Percentiles rank a stretch among this genome's conserved stretches.
These are phyloP conservation scores for Thermomucor indicae-seudaticae DNA, from an alignment of 371 early-diverging fungal genomes.

Conservation along the genomic window DNA sequence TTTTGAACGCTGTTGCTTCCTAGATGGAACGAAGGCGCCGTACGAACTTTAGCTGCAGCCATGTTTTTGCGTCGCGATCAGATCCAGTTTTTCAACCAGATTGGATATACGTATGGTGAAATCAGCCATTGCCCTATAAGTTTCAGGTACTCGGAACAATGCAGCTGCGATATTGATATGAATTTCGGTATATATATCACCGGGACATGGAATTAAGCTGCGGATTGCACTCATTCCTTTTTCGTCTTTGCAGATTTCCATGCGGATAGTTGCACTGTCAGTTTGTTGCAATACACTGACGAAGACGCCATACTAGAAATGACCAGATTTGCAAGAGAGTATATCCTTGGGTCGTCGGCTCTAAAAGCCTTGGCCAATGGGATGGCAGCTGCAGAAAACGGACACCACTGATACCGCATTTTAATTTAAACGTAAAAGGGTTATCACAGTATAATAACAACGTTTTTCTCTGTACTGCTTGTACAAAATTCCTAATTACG, in stretches of 20 bases:
- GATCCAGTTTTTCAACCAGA: slow-evolving; percentile 88
- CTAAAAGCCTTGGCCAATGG: neutral
- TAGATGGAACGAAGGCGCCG: slow-evolving; percentile 49
- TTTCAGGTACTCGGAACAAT: slow-evolving; percentile 15
- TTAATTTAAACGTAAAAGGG: too few species aligned
- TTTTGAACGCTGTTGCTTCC: neutral
- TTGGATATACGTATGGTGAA: slow-evolving; percentile 72
- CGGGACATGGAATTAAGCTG: neutral
- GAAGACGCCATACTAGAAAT: slow-evolving; percentile 9
- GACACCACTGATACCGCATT: too few species aligned
- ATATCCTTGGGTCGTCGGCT: too few species aligned
- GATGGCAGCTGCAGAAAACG: neutral
- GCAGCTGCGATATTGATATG: slow-evolving; percentile 25
- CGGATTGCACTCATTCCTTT: neutral
- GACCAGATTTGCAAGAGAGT: slow-evolving; percentile 6
- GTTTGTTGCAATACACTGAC: slow-evolving; percentile 19
- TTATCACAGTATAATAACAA: too few species aligned
- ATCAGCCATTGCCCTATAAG: slow-evolving; percentile 40
- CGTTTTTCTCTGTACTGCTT: too few species aligned
- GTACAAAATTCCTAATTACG: too few species aligned
- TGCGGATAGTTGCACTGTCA: slow-evolving; percentile 22
- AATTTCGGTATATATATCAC: slow-evolving; percentile 19
- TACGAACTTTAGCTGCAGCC: slow-evolving; percentile 86
- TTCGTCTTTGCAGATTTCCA: slow-evolving; percentile 20
- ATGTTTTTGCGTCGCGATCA: slow-evolving; percentile 71